Evolutionary conservation across 2,329 filamentous ascomycete species (phyloP).

Genomic region (Exophiala calicioides): DNA sequence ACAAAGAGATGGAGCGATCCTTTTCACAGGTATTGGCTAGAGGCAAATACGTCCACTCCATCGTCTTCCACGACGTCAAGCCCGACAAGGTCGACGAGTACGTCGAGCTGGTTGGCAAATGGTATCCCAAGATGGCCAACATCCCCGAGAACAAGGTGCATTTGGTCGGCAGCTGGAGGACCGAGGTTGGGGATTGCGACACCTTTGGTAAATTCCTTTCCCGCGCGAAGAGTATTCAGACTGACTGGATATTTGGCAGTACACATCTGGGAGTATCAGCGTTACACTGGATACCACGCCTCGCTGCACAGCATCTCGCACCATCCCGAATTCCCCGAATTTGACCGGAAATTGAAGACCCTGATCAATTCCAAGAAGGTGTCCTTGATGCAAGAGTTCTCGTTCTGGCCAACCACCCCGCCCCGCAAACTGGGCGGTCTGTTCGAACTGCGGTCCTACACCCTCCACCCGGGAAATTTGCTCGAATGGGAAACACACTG

Average conservation of each 20-base stretch:
- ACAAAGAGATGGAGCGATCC: conserved; percentile 91
- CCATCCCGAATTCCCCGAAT: conserved; percentile 80
- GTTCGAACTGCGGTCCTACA: conserved; percentile 96
- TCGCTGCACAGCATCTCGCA: conserved; percentile 81
- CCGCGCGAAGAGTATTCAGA: conserved; percentile 15
- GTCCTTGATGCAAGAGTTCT: conserved; percentile 98
- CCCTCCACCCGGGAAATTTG: conserved; percentile 89
- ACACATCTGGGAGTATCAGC: conserved; percentile 99
- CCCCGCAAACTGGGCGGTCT: conserved; percentile 87
- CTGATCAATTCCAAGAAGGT: conserved; percentile 81
- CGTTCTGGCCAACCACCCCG: conserved; percentile 95
- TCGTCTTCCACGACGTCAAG: conserved; percentile 94
- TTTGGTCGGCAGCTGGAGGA: conserved; percentile 96
- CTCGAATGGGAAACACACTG: conserved; percentile 99
- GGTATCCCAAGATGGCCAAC: conserved; percentile 88
- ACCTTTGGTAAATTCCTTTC: conserved; percentile 72
- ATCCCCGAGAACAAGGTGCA: conserved; percentile 90
- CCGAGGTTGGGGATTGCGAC: conserved; percentile 94
- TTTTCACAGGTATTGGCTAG: conserved; percentile 93
- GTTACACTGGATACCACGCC: conserved; percentile 92
- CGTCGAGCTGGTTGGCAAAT: conserved; percentile 80
- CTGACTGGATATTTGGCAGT: conserved; percentile 60
- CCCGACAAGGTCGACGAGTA: conserved; percentile 96
- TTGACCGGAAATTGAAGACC: conserved; percentile 80
- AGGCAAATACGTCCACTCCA: conserved; percentile 97